A percentile compares a stretch with the other conserved stretches of the same genome.
These are phyloP conservation scores for Hyaloscypha bicolor DNA, from an alignment of 495 filamentous ascomycete species.

Conservation along the genomic window DNA sequence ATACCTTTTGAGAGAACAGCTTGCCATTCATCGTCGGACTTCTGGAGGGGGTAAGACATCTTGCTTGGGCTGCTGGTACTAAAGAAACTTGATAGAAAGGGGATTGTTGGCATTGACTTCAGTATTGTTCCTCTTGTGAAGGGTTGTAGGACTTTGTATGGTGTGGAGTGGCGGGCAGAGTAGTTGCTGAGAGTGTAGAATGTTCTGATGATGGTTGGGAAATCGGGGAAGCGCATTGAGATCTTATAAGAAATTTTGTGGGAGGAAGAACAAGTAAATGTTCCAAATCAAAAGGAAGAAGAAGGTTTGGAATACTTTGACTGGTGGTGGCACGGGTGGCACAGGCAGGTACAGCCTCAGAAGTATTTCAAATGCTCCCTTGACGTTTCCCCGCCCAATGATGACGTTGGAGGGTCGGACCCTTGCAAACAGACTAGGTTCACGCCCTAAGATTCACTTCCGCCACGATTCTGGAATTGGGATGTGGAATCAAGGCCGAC, in stretches of 20 bases:
- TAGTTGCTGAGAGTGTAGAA: conserved; percentile 34
- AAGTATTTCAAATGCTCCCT: conserved; percentile 28
- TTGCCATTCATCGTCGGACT: conserved; percentile 83
- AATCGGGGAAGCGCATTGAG: conserved; percentile 31
- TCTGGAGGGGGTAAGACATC: conserved; percentile 81
- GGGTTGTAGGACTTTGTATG: conserved; percentile 26
- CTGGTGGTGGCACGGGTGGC: conserved; percentile 24
- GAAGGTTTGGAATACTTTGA: conserved; percentile 27
- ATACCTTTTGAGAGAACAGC: conserved; percentile 77
- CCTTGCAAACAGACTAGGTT: not conserved
- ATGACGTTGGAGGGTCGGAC: conserved; percentile 12
- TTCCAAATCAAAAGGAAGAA: conserved; percentile 2
- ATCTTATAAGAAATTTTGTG: conserved; percentile 22
- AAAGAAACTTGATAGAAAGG: conserved; percentile 82
- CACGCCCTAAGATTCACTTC: not conserved
- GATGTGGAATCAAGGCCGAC: conserved; percentile 27
- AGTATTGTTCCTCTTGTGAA: conserved; percentile 26
- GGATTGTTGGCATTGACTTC: conserved; percentile 53
- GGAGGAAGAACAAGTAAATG: conserved; percentile 6
- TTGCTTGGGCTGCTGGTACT: conserved; percentile 52
- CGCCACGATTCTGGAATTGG: not conserved
- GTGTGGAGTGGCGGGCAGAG: conserved; percentile 17
- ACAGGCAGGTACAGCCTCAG: conserved; percentile 9
- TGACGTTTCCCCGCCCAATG: conserved; percentile 10
- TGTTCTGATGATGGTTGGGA: conserved; percentile 31